Conservation (phyloP, 805 yeast genomes). For the Spathaspora girioi region DNA sequence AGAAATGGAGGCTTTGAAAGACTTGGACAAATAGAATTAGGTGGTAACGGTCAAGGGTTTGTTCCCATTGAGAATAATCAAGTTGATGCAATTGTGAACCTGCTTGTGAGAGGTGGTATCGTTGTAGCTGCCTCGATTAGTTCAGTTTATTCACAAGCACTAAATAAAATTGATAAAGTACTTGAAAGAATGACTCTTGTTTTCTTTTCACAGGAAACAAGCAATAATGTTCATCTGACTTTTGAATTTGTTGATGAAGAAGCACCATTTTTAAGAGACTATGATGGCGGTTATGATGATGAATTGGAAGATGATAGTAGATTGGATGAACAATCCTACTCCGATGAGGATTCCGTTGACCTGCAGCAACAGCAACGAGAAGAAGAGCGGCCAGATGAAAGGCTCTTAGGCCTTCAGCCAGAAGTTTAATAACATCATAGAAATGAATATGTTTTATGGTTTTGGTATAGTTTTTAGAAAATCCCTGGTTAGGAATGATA, state of each 20-base stretch:
- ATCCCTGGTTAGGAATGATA: too few relatives aligned
- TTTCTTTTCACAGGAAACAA: constrained; percentile 32
- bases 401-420: too few relatives aligned
- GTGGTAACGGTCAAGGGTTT: constrained; percentile 49
- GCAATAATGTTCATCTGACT: constrained; percentile 41
- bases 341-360: background rate
- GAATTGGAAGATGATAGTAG: constrained; percentile 18
- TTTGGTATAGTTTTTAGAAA: too few relatives aligned
- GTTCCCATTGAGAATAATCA: constrained; percentile 60
- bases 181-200: constrained; percentile 26
- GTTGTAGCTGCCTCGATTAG: constrained; percentile 56
- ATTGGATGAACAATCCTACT: constrained; percentile 2
- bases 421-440: too few relatives aligned
- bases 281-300: constrained; percentile 18
- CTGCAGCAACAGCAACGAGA: background rate
- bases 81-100: constrained; percentile 57
- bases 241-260: constrained; percentile 35
- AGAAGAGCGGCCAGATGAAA: background rate
- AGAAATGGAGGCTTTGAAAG: constrained; percentile 72
- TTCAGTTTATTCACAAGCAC: constrained; percentile 29
- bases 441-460: too few relatives aligned
- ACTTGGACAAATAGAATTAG: constrained; percentile 86
- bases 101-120: constrained; percentile 56
- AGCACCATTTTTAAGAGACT: constrained; percentile 35
- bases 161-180: constrained; percentile 30